phyloP scores from a whole-genome alignment of 2,329 filamentous ascomycete species.

The Scytalidium lignicola region DNA sequence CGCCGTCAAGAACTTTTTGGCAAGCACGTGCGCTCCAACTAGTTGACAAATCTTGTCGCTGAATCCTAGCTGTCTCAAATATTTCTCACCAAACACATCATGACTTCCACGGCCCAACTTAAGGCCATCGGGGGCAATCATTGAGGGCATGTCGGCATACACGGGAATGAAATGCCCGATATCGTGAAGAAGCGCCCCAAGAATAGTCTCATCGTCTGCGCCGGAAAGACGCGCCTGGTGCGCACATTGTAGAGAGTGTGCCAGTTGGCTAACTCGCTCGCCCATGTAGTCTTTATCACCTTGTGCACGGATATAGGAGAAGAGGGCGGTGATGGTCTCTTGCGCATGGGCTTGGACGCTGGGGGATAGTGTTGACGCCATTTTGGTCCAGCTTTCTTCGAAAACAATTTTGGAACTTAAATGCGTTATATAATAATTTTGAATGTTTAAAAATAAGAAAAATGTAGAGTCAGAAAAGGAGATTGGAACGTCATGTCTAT shows the following conservation, averaged over 20 bases:
- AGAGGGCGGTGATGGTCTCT: slow-evolving; percentile 6
- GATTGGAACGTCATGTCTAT: too few relatives aligned
- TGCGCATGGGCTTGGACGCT: neutral
- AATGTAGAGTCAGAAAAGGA: too few relatives aligned
- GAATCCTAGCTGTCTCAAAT: slow-evolving; percentile 3
- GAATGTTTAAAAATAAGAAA: too few relatives aligned
- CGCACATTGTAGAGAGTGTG: slow-evolving; percentile 5
- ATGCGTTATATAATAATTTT: too few relatives aligned
- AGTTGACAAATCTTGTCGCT: slow-evolving; percentile 2
- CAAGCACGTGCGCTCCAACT: slow-evolving; percentile 5
- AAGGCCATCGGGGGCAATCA: slow-evolving; percentile 7
- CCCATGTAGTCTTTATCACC: slow-evolving; percentile 5
- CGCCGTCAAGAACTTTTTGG: slow-evolving; percentile 7
- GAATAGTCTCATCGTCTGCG: slow-evolving; percentile 5
- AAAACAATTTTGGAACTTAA: too few relatives aligned
- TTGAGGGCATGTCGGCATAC: slow-evolving; percentile 4
- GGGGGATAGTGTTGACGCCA: neutral
- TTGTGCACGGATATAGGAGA: slow-evolving; percentile 5
- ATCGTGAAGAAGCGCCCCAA: slow-evolving; percentile 8
- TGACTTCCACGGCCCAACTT: slow-evolving; percentile 5
- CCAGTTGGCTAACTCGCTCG: slow-evolving; percentile 6
- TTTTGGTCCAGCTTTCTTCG: neutral
- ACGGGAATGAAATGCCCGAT: slow-evolving; percentile 6
- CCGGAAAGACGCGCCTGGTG: slow-evolving; percentile 1
- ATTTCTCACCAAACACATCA: slow-evolving; percentile 4